phyloP scores from a whole-genome alignment of 2,329 filamentous ascomycete genomes.

The Malbranchea zuffiana region DNA sequence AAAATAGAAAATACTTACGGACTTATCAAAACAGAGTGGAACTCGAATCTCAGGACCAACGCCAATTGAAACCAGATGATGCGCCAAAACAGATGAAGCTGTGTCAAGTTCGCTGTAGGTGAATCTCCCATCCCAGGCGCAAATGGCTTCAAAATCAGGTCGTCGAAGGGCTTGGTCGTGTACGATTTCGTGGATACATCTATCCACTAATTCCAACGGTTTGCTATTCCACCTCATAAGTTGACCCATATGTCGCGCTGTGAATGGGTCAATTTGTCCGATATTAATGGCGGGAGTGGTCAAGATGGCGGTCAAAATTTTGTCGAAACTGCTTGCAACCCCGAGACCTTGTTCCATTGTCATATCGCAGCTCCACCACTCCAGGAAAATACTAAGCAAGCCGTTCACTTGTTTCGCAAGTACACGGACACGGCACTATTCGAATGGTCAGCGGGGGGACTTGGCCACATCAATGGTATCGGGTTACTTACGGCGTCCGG shows the following conservation, averaged over 20 bases:
- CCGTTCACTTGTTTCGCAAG: constrained; percentile 27
- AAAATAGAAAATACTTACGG: constrained; percentile 19
- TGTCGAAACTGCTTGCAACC: constrained; percentile 44
- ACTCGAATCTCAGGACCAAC: constrained; percentile 31
- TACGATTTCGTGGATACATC: constrained; percentile 30
- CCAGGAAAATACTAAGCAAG: constrained; percentile 28
- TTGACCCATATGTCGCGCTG: constrained; percentile 45
- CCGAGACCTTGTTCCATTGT: constrained; percentile 32
- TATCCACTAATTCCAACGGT: constrained; percentile 29
- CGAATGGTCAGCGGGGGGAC: constrained; percentile 7
- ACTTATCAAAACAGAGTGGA: constrained; percentile 35
- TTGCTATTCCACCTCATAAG: constrained; percentile 45
- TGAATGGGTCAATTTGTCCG: constrained; percentile 44
- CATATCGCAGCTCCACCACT: constrained; percentile 31
- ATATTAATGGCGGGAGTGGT: constrained; percentile 34
- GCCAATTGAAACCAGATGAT: constrained; percentile 24
- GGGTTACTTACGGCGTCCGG: constrained; percentile 26
- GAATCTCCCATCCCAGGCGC: constrained; percentile 25
- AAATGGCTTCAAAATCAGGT: constrained; percentile 17
- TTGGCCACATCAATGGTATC: background rate
- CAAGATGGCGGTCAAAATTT: constrained; percentile 41
- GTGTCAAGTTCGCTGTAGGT: constrained; percentile 29
- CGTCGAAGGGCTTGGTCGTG: constrained; percentile 28
- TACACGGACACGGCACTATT: constrained; percentile 27
- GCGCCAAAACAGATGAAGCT: constrained; percentile 29